Conservation (phyloP, 805 yeast species). For the Zygosaccharomyces gambellarensis region DNA sequence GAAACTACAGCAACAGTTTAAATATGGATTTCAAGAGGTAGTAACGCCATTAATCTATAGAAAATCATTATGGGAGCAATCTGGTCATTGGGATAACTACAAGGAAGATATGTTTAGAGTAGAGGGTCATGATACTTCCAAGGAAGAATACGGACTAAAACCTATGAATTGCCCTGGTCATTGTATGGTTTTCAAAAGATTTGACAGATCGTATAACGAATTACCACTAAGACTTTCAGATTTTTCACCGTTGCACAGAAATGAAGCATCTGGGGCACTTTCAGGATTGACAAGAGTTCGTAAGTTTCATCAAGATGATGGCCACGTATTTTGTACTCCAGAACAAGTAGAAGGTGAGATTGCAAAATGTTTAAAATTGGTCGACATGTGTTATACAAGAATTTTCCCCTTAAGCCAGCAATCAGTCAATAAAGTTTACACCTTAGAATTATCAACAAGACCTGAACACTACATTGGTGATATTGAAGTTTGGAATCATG, state of each 20-base stretch:
- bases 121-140: conserved; percentile 43
- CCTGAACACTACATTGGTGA: conserved; percentile 80
- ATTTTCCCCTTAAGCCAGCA: conserved; percentile 40
- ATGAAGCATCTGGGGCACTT: conserved; percentile 91
- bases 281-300: conserved; percentile 91
- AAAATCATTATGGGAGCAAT: conserved; percentile 76
- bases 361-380: conserved; percentile 59
- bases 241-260: conserved; percentile 87
- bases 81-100: conserved; percentile 96
- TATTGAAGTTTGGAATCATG: conserved; percentile 70
- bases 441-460: conserved; percentile 75
- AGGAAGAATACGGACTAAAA: conserved; percentile 69
- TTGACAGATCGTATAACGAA: conserved; percentile 78
- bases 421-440: conserved; percentile 41
- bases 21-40: conserved; percentile 85
- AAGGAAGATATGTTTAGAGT: conserved; percentile 92
- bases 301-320: conserved; percentile 96
- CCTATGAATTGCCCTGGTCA: conserved; percentile 98
- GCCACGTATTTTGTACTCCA: conserved; percentile 85
- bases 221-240: conserved; percentile 83
- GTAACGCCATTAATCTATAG: conserved; percentile 87
- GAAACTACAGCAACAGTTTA: conserved; percentile 67
- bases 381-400: conserved; percentile 66
- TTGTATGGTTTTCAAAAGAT: conserved; percentile 71
- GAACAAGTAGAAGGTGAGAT: conserved; percentile 77